Conservation (phyloP, 139 green algal genomes). For the Haematococcus sp. region DNA sequence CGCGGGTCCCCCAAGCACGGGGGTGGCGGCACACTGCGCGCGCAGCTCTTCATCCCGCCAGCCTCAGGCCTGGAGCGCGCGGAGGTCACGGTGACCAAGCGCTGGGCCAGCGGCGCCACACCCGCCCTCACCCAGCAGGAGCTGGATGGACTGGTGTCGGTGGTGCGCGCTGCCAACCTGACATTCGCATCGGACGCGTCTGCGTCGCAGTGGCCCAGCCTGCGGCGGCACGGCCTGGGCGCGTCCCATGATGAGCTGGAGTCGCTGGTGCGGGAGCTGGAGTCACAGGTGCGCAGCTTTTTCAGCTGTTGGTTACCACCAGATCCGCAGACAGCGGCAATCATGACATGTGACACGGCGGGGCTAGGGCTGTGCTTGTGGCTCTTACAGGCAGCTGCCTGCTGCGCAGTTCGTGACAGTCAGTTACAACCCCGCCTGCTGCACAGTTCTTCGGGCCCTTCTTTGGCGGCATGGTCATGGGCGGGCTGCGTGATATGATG, state of each 20-base stretch:
- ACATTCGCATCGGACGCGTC: too few species aligned
- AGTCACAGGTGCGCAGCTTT: constrained; percentile 3
- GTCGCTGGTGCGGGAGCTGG: neutral
- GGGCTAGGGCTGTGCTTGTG: too few species aligned
- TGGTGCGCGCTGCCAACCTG: too few species aligned
- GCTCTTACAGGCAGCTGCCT: too few species aligned
- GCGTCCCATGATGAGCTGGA: neutral
- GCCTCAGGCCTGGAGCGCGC: constrained; percentile 18
- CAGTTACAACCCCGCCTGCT: too few species aligned
- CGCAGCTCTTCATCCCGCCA: constrained; percentile 16
- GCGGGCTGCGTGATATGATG: constrained; percentile 1
- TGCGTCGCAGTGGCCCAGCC: too few species aligned
- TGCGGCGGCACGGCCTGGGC: constrained; percentile 2
- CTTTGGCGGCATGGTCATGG: constrained; percentile 9
- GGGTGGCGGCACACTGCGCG: neutral
- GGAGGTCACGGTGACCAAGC: constrained; percentile 22
- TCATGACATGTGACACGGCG: too few species aligned
- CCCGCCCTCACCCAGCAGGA: neutral
- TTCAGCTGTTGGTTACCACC: too few species aligned
- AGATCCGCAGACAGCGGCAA: too few species aligned
- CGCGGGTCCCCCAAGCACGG: neutral
- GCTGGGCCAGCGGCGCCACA: neutral
- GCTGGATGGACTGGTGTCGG: neutral
- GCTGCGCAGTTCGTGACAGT: too few species aligned
- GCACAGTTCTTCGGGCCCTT: neutral